These are phyloP conservation scores for Adansonia rubrostipa DNA, from an alignment of 441 rosid species.

Conservation along the genomic window DNA sequence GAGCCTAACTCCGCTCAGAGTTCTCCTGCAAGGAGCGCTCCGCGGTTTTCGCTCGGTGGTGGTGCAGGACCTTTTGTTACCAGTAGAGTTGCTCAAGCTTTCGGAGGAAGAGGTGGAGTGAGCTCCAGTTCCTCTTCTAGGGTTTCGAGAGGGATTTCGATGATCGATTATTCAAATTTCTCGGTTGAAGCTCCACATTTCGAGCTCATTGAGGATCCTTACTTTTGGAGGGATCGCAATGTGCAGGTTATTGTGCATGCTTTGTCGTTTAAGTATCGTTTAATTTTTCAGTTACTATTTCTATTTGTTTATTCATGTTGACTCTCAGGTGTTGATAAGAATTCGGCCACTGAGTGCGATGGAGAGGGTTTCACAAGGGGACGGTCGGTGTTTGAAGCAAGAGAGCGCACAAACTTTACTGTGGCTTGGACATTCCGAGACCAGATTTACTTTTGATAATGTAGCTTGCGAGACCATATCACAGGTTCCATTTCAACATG, in stretches of 20 bases:
- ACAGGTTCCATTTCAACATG: conserved; percentile 53
- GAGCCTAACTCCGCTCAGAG: conserved; percentile 81
- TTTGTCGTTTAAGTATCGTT: not conserved
- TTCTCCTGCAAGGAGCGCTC: conserved; percentile 69
- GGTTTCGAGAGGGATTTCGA: conserved; percentile 54
- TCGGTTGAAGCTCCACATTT: conserved; percentile 57
- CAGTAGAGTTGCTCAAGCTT: conserved; percentile 40
- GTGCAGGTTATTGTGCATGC: conserved; percentile 65
- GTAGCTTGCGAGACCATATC: conserved; percentile 81
- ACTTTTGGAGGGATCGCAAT: conserved; percentile 84
- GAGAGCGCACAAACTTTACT: conserved; percentile 70
- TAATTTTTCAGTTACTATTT: not conserved
- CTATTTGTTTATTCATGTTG: conserved; percentile 22
- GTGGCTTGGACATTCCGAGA: conserved; percentile 93
- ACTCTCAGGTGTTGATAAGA: conserved; percentile 77
- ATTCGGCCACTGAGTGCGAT: conserved; percentile 66
- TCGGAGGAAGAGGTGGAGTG: conserved; percentile 61
- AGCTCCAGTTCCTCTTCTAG: conserved; percentile 47
- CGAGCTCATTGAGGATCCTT: conserved; percentile 70
- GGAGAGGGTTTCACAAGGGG: conserved; percentile 75
- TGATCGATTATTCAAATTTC: conserved; percentile 42
- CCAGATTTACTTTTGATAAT: conserved; percentile 93
- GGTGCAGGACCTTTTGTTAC: conserved; percentile 36
- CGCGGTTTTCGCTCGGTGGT: conserved; percentile 65
- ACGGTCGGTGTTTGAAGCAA: conserved; percentile 73